Evolutionary conservation across 257 asterid species (phyloP), one percentile per base, ranked within the genome.

Genomic region (Solanum ossicruentum): DNA sequence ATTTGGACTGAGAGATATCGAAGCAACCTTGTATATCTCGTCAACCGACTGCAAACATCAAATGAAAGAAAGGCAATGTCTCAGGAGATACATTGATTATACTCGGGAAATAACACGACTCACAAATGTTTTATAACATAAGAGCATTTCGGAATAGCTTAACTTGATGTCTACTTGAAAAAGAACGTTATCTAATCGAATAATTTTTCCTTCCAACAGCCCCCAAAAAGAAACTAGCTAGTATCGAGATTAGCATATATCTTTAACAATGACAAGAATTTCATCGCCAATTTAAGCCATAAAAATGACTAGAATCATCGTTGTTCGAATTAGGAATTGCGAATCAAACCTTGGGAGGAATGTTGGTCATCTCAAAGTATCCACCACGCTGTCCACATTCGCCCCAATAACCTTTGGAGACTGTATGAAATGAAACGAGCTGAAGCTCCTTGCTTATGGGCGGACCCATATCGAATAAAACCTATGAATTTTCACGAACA

Each of bases 351-450:
- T 89, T 89, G 36, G 95, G 98, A 88, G 98, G 70, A 86, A 97
- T 88, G 86, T 95, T 95, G 67, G 98, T 95, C 99, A 97, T 95
- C 93, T 97, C 98, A 81, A 97, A 97, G 92, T 97, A 97, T 51
- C 97, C 99, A 57, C 99, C 99, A 55, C 99, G 99, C 81, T 97
- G 99, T 82, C 99, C 99, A 87, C 99, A 97, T 91, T 97, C 99
- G 10, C 99, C 99, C 90, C 88, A 97, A 84, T 92, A 94, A 86
- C 99, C 99, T 87, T 97, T 97, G 6, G 99, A 97, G 84, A 97
- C 97, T 0, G 99, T 95, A 93, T 97, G 99, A 84, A 94, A 97
- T 7, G 99, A 97, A 85, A 97, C 95, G 6, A 97, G 97, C 88
- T 97, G 92, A 73, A 92, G 87, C 80, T 89, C 98, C 88, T 91